Percentiles rank a stretch among this genome's conserved stretches.
These are phyloP conservation scores for Nidularia pulvinata DNA, from an alignment of 768 basidiomycete genomes.

Conservation along the genomic window DNA sequence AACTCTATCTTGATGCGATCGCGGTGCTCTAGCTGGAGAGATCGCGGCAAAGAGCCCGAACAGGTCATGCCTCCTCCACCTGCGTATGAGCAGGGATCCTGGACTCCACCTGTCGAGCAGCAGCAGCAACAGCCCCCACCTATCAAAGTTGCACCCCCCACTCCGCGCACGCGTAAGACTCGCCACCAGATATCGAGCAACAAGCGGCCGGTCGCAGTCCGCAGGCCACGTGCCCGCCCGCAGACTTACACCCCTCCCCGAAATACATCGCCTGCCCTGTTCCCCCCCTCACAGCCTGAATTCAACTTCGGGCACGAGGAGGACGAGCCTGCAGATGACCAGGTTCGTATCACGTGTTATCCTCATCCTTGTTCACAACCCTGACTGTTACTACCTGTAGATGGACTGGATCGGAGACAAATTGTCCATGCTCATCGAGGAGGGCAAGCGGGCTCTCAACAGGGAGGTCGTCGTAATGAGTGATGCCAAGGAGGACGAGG, in stretches of 20 bases:
- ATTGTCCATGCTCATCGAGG: slow-evolving; percentile 68
- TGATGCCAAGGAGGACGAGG: slow-evolving; percentile 71
- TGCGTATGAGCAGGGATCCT: slow-evolving; percentile 63
- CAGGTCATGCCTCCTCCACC: slow-evolving; percentile 50
- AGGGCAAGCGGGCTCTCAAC: slow-evolving; percentile 76
- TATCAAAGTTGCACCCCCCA: slow-evolving; percentile 30
- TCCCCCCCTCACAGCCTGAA: slow-evolving; percentile 31
- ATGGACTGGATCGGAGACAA: slow-evolving; percentile 86
- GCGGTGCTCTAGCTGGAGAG: slow-evolving; percentile 60
- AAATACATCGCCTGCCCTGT: slow-evolving; percentile 1
- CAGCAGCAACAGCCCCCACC: slow-evolving; percentile 13
- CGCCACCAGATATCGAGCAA: slow-evolving; percentile 25
- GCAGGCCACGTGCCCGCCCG: slow-evolving; percentile 23
- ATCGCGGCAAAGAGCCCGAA: slow-evolving; percentile 59
- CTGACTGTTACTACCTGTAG: slow-evolving; percentile 21
- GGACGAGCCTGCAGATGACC: slow-evolving; percentile 35
- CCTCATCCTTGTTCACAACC: neutral
- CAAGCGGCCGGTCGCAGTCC: slow-evolving; percentile 26
- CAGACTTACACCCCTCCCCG: slow-evolving; percentile 17
- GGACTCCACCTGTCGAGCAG: slow-evolving; percentile 33
- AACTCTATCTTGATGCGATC: neutral
- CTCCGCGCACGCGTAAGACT: slow-evolving; percentile 33
- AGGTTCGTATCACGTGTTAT: slow-evolving; percentile 24
- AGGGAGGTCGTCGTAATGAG: slow-evolving; percentile 81
- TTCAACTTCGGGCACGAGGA: slow-evolving; percentile 37